Evolutionary conservation across 2,329 filamentous ascomycete species (phyloP), one percentile per base, ranked within the genome.

Genomic region (Calonectria pteridis): DNA sequence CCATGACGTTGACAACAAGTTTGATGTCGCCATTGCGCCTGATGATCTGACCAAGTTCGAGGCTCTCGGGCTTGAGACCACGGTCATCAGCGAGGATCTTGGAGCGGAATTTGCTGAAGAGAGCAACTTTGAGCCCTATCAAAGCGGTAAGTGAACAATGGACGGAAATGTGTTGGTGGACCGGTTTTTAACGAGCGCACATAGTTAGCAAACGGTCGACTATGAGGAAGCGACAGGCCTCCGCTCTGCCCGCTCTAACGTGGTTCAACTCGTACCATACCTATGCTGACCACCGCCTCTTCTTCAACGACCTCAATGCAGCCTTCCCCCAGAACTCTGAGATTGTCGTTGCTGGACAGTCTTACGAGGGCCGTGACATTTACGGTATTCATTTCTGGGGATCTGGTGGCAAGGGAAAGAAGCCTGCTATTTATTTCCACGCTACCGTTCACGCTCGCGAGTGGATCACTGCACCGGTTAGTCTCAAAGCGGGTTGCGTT

Each of bases 351-450:
- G 83, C 86, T 10, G 90, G 90, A 20, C 84, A 81, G 51, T 89
- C 89, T 0, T 81, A 84, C 46, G 80, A 88, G 64, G 88, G 87
- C 6, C 85, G 87, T 35, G 75, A 83, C 73, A 95, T 96, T 72
- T 89, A 90, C 14, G 94, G 92, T 7, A 82, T 91, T 67, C 89
- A 91, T 75, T 84, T 91, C 71, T 91, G 85, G 81, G 90, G 89
- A 11, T 83, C 79, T 67, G 79, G 78, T 1, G 85, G 85, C 16
- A 84, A 84, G 64, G 87, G 86, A 29, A 81, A 77, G 35, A 88
- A 88, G 77, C 88, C 88, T 0, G 89, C 89, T 31, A 81, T 91
- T 65, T 85, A 91, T 65, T 87, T 89, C 76, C 89, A 91, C 80
- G 88, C 87, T 35, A 91, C 88, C 28, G 88, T 91, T 20, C 90